phyloP scores from a whole-genome alignment of 306 rosid genomes.

The Neltuma alba region DNA sequence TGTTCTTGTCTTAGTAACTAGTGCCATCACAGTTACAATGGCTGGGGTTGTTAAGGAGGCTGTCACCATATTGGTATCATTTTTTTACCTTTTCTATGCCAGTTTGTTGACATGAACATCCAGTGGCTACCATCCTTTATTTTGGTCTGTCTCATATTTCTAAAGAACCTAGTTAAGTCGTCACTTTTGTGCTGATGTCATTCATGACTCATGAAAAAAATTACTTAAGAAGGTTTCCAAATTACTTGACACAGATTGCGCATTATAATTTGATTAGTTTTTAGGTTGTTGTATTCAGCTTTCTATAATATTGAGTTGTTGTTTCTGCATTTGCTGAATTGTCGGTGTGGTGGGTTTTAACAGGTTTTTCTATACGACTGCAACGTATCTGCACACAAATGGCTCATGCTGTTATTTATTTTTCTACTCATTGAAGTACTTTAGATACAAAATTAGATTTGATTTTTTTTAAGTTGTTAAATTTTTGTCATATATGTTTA shows the following conservation, averaged over 20 bases:
- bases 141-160: background rate
- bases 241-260: too few species aligned
- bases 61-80: conserved; percentile 86
- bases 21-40: conserved; percentile 96
- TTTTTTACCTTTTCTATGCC: background rate
- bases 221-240: background rate
- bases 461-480: background rate
- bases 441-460: background rate
- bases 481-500: background rate
- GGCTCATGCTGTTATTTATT: too few species aligned
- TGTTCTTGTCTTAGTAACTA: conserved; percentile 89
- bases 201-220: background rate
- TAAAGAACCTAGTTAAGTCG: background rate
- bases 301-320: too few species aligned
- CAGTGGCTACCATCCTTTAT: background rate
- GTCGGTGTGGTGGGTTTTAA: too few species aligned
- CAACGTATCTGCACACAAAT: too few species aligned
- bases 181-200: background rate
- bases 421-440: background rate
- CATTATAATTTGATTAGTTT: background rate
- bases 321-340: too few species aligned
- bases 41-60: conserved; percentile 99
- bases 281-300: background rate
- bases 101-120: background rate
- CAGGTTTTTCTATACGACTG: too few species aligned